Percentiles rank a stretch among this genome's conserved stretches.
phyloP scores from a whole-genome alignment of 2,329 filamentous ascomycete genomes.

The Orbilia quercus region DNA sequence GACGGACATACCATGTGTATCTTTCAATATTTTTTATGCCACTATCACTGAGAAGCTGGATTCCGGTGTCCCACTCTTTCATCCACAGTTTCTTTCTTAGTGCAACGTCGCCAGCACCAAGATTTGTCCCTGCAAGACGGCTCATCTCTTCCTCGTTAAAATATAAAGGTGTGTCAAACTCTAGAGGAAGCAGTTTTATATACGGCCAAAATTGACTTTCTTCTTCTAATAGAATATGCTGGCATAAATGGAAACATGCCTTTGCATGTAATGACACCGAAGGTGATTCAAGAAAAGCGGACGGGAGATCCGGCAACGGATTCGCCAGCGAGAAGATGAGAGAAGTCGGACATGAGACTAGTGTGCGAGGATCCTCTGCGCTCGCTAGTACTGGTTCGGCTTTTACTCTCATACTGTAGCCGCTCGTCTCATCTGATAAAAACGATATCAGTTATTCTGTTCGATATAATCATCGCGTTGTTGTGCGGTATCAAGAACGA shows the following conservation, averaged over 20 bases:
- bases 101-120: slow-evolving; percentile 54
- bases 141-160: slow-evolving; percentile 57
- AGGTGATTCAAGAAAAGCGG: slow-evolving; percentile 16
- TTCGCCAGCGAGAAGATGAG: slow-evolving; percentile 46
- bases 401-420: slow-evolving; percentile 27
- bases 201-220: slow-evolving; percentile 59
- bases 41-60: slow-evolving; percentile 60
- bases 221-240: slow-evolving; percentile 38
- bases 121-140: slow-evolving; percentile 59
- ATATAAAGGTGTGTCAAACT: slow-evolving; percentile 59
- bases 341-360: slow-evolving; percentile 38
- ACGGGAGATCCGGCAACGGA: slow-evolving; percentile 26
- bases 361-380: neutral
- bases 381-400: neutral
- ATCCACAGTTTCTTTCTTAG: slow-evolving; percentile 62
- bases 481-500: neutral
- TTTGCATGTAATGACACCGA: slow-evolving; percentile 42
- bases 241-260: slow-evolving; percentile 49
- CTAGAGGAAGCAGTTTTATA: slow-evolving; percentile 56
- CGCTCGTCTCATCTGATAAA: slow-evolving; percentile 27
- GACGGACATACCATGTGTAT: slow-evolving; percentile 63
- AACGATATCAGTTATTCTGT: slow-evolving; percentile 9
- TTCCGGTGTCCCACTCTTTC: slow-evolving; percentile 62
- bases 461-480: slow-evolving; percentile 31
- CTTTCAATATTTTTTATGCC: slow-evolving; percentile 60